A percentile compares a stretch with the other conserved stretches of the same genome.
Conservation (phyloP, 768 basidiomycete genomes). For the Mycena rosella region DNA sequence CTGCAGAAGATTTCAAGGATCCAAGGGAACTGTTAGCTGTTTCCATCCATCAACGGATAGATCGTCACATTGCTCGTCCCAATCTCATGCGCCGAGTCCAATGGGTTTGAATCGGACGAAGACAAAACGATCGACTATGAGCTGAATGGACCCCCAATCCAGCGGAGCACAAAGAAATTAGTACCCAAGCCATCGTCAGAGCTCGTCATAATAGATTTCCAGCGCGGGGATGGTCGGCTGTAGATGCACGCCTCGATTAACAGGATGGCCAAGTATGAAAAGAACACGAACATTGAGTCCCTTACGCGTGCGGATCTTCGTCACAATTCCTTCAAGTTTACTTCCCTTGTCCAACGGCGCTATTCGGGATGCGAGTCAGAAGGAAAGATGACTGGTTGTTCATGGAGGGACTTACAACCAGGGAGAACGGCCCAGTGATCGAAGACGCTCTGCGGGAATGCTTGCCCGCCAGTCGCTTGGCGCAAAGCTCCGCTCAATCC, state of each 20-base stretch:
- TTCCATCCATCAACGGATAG: too few relatives aligned
- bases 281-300: conserved; percentile 81
- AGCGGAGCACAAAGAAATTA: too few relatives aligned
- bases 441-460: conserved; percentile 96
- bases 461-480: conserved; percentile 92
- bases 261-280: conserved; percentile 18
- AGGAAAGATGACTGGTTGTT: conserved; percentile 4
- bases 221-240: conserved; percentile 89
- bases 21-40: too few relatives aligned
- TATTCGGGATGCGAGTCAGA: conserved; percentile 36
- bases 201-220: conserved; percentile 94
- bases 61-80: too few relatives aligned
- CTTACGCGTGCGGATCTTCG: conserved; percentile 88
- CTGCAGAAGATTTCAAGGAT: too few relatives aligned
- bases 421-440: conserved; percentile 92
- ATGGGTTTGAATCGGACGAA: too few relatives aligned
- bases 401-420: conserved; percentile 69
- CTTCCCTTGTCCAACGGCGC: conserved; percentile 90
- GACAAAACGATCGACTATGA: too few relatives aligned
- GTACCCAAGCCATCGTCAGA: too few relatives aligned
- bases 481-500: conserved; percentile 98
- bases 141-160: too few relatives aligned
- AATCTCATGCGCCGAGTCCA: too few relatives aligned
- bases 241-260: background rate
- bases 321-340: conserved; percentile 89